Conservation (phyloP, 805 yeast species). For the Sugiyamaella valdiviana region DNA sequence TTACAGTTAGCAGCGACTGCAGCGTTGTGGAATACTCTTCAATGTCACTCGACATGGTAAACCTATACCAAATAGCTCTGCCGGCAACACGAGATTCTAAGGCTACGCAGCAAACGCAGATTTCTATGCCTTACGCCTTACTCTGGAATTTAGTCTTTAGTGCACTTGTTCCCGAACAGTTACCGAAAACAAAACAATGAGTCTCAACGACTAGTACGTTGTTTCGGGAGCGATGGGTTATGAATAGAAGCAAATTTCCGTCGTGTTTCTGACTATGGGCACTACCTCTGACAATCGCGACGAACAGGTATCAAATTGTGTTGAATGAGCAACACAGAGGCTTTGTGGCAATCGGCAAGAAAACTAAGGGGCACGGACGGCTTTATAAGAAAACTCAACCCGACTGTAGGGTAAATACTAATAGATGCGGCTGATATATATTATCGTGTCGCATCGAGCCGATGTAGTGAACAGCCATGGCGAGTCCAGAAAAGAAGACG, state of each 20-base stretch:
- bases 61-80: background rate
- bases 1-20: conserved; percentile 27
- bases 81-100: background rate
- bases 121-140: background rate
- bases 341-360: background rate
- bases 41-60: background rate
- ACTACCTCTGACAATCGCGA: background rate
- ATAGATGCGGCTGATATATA: no score
- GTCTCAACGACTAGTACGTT: no score
- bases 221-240: no score
- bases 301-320: no score
- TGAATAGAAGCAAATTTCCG: background rate
- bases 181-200: background rate
- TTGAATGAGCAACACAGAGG: background rate
- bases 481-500: no score
- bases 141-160: background rate
- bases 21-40: conserved; percentile 22
- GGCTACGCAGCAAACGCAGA: background rate
- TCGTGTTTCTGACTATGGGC: background rate
- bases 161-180: background rate
- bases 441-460: no score
- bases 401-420: no score
- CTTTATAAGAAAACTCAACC: no score
- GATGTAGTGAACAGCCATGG: no score
- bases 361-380: background rate